phyloP scores from a whole-genome alignment of 1,139 yeast genomes.

The Blastobotrys malaysiensis region DNA sequence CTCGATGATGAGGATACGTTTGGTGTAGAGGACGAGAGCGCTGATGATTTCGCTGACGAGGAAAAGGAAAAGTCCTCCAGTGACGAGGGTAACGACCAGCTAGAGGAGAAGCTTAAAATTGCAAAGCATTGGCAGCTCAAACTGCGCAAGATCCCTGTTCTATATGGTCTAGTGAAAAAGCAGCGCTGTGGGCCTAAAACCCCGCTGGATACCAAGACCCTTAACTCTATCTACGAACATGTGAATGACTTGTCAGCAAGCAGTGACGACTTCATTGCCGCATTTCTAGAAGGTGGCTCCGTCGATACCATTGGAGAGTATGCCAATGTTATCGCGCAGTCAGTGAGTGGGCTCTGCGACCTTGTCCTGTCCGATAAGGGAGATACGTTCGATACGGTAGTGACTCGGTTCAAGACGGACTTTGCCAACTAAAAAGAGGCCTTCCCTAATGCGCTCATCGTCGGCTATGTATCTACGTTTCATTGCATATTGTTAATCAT shows the following conservation, averaged over 20 bases:
- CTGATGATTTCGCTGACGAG: slow-evolving; percentile 28
- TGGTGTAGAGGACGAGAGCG: slow-evolving; percentile 9
- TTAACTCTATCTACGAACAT: neutral
- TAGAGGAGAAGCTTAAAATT: slow-evolving; percentile 1
- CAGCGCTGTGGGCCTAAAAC: neutral
- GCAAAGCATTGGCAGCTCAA: slow-evolving; percentile 13
- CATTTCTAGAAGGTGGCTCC: slow-evolving; percentile 7
- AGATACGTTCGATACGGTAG: neutral
- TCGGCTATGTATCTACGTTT: no score
- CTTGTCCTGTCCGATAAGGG: neutral
- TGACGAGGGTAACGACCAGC: slow-evolving; percentile 15
- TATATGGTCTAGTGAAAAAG: neutral
- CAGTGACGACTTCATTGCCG: slow-evolving; percentile 11
- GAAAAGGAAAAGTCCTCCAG: slow-evolving; percentile 26
- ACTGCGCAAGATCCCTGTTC: slow-evolving; percentile 8
- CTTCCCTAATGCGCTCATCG: no score
- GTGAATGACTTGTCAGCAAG: slow-evolving; percentile 4
- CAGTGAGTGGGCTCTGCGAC: neutral
- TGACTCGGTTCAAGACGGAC: neutral
- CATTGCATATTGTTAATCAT: neutral
- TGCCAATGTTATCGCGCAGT: neutral
- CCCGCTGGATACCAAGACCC: neutral
- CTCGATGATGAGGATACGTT: slow-evolving; percentile 37
- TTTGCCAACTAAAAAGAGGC: neutral
- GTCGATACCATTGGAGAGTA: neutral